A percentile compares a stretch with the other conserved stretches of the same genome.
Conservation (phyloP, 23 red algal genomes). For the Pyropia haitanensis region DNA sequence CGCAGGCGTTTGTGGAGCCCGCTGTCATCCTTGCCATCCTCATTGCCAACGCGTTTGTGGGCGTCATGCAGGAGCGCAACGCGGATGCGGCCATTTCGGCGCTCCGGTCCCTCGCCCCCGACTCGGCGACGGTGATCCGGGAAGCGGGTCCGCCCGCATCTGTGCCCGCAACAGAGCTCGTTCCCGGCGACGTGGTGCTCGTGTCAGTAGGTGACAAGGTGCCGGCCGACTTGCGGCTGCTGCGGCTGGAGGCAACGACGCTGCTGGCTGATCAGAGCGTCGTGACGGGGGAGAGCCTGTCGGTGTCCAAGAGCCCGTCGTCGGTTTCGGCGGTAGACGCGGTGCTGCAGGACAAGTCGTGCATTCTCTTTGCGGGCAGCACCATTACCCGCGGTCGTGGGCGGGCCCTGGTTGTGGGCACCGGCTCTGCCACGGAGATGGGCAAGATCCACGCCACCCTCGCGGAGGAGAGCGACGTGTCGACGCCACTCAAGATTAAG, state of each 20-base stretch:
- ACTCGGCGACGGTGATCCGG: conserved; percentile 70
- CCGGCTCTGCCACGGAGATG: conserved; percentile 86
- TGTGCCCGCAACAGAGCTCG: conserved; percentile 60
- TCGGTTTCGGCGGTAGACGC: conserved; percentile 17
- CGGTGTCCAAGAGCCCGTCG: conserved; percentile 66
- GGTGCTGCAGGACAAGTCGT: conserved; percentile 96
- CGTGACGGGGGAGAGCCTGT: conserved; percentile 83
- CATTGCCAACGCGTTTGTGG: conserved; percentile 89
- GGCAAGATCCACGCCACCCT: conserved; percentile 74
- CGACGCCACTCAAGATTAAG: conserved; percentile 87
- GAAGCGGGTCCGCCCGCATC: conserved; percentile 16
- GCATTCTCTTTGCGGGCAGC: conserved; percentile 89
- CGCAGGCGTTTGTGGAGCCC: conserved; percentile 88
- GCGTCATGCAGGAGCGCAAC: conserved; percentile 91
- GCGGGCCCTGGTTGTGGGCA: conserved; percentile 52
- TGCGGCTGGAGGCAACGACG: conserved; percentile 61
- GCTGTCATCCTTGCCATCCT: conserved; percentile 93
- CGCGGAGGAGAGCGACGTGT: conserved; percentile 52
- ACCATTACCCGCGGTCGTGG: conserved; percentile 74
- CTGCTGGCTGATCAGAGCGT: conserved; percentile 86
- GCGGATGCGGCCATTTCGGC: conserved; percentile 92
- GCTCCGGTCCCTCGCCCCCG: conserved; percentile 78
- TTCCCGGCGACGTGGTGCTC: conserved; percentile 92
- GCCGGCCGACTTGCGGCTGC: conserved; percentile 82
- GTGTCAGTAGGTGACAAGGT: conserved; percentile 82